Evolutionary conservation across 345 rosid genomes (phyloP), one percentile per base, ranked within the genome.

Genomic region (Turritis glabra): DNA sequence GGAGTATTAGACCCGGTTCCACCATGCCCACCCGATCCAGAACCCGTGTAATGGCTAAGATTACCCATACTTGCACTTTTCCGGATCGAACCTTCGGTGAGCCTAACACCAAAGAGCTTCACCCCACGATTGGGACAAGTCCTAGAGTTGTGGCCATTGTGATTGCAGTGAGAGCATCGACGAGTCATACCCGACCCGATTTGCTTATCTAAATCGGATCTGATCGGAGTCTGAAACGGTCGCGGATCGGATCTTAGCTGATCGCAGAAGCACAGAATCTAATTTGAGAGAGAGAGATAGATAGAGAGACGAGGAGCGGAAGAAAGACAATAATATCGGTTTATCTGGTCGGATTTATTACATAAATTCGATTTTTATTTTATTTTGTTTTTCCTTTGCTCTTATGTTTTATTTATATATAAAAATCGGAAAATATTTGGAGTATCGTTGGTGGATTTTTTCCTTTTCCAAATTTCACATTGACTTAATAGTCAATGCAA

Each of bases 21-120:
- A 30, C 75, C 82, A 48, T 78, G 84, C 41, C 63, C 70, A 7
- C 66, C 83, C 27, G 86, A 82, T 61, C 71, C 74, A 78, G 89
- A 84, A 61, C 92, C 97, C 33, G 86, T 38, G 47, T 83, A 89
- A 73, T 89, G 92, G 74, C 83, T 84, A 73, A 89, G 85, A 79
- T 90, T 96, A 9, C 99, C 91, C 96, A 92, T 96, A 80, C 98
- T 92, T 8, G 98, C 99, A 76, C 98, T 89, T 83, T 92, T 96
- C 74, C 96, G 84, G 78, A 96, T 89, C 75, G 85, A 88, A n/a
- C 99, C 98, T 78, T 96, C 99, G 44, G 95, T 96, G 50, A 96
- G 81, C 12, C 99, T 79, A 48, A 96, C 99, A 12, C 99, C 99
- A 71, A 96, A 96, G 1, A 96, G 87, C 87, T 85, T 92, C 43